Conservation (phyloP, 1,284 basidiomycete species). For the Moesziomyces sp. region DNA sequence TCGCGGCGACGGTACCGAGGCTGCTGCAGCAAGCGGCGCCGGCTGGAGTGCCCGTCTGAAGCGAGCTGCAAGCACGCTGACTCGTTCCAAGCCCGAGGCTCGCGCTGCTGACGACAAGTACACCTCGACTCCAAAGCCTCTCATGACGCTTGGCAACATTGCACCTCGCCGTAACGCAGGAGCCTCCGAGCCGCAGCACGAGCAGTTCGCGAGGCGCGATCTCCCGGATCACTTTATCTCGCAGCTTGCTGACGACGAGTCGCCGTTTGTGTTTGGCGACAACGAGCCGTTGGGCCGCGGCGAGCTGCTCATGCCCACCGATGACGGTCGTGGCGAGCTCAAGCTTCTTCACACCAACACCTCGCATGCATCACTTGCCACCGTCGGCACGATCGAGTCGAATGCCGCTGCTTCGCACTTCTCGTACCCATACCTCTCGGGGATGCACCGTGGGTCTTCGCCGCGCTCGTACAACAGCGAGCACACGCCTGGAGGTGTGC, state of each 20-base stretch:
- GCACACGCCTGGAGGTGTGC: background rate
- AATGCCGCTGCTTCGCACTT: slow-evolving; percentile 38
- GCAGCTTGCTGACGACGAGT: slow-evolving; percentile 27
- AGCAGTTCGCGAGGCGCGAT: slow-evolving; percentile 3
- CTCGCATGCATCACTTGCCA: slow-evolving; percentile 10
- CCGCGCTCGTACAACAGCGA: slow-evolving; percentile 1
- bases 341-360: slow-evolving; percentile 14
- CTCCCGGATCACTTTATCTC: slow-evolving; percentile 47
- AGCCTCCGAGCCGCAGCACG: background rate
- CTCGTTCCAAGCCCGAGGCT: background rate
- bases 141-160: slow-evolving; percentile 18
- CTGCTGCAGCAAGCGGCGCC: slow-evolving; percentile 9
- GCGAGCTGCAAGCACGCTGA: slow-evolving; percentile 21
- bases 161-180: slow-evolving; percentile 9
- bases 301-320: slow-evolving; percentile 12
- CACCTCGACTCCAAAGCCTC: slow-evolving; percentile 16
- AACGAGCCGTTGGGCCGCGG: slow-evolving; percentile 4
- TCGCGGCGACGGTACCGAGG: slow-evolving; percentile 11
- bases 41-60: slow-evolving; percentile 23
- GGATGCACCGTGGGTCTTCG: slow-evolving; percentile 36
- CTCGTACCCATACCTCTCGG: slow-evolving; percentile 58
- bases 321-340: background rate
- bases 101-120: slow-evolving; percentile 5
- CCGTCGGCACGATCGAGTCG: slow-evolving; percentile 8
- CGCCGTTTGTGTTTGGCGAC: background rate